Base-by-base conservation (phyloP, 2,329 filamentous ascomycete species). In the Ophiocordyceps camponoti-rufipedis region DNA sequence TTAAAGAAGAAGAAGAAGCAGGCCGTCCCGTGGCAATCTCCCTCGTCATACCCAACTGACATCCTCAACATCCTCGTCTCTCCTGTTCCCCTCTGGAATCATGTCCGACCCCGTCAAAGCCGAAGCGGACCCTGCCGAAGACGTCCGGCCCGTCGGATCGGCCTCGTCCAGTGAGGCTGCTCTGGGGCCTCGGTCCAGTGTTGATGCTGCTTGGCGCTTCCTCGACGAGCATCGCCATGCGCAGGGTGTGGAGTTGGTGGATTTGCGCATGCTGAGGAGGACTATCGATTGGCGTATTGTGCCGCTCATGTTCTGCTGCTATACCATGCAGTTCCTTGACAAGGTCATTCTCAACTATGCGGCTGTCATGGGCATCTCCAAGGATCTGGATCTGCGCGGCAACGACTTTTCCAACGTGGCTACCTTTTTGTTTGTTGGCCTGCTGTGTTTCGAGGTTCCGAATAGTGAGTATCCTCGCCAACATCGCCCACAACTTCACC, bases 271-370 rank as follows among this genome's bases (percentile, higher is more conserved):
- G 2, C 56, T 79, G 41, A 62, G 72, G 5, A 67, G 69, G 48
- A 75, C 70, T 57, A 69, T 80, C 43, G 75, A 80, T 53, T 71
- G 63, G 61, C 69, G 64, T 43, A 74, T 80, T 45, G 64, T 80
- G 32, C 75, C 75, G 0, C 62, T 79, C 45, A 76, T 79, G 71
- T 78, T 78, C 48, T 58, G 66, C 41, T 73, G 69, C 53, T 80
- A 80, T 53, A 70, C 70, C n/a, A 66, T 78, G 60, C 74, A 79
- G 53, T 78, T 78, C 51, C 62, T 79, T 41, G 76, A 80, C 62
- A 80, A 80, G 59, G 71, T 78, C 48, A 68, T 75, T 28, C 66
- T 79, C 41, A 80, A 80, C 52, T 82, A 82, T 54, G 75, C 75
- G 16, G 73, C 72, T 48, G 75, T 82, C 44, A 82, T 82, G 78